Evolutionary conservation across 352 stramenopile genomes (phyloP).

Genomic region (Pythium aristosporum): DNA sequence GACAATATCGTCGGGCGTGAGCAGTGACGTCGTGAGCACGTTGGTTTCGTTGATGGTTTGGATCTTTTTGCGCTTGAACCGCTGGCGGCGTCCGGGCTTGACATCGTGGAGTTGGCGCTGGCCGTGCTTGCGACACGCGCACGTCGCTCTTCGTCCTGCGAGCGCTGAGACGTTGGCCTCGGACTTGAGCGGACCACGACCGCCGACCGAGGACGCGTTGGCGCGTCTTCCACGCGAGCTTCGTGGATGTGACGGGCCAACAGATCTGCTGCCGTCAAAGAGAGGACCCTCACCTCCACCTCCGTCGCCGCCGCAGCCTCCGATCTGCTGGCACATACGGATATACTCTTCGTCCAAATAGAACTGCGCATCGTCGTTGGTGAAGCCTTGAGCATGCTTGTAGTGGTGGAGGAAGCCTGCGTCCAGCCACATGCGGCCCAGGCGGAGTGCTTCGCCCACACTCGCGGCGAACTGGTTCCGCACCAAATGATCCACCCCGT

Average conservation of each 20-base stretch:
- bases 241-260: neutral
- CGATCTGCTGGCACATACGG: constrained; percentile 19
- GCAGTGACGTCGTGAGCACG: constrained; percentile 35
- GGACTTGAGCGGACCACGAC: neutral
- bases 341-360: constrained; percentile 35
- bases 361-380: constrained; percentile 20
- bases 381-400: constrained; percentile 29
- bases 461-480: neutral
- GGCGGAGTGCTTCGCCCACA: constrained; percentile 26
- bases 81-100: constrained; percentile 20
- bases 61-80: constrained; percentile 36
- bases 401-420: constrained; percentile 34
- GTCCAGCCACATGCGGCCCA: constrained; percentile 38
- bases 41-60: constrained; percentile 29
- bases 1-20: constrained; percentile 31
- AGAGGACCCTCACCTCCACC: neutral
- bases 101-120: constrained; percentile 28
- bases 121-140: constrained; percentile 33
- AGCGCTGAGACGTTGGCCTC: neutral
- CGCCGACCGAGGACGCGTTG: neutral
- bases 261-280: neutral
- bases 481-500: constrained; percentile 12
- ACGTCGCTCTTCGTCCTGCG: neutral
- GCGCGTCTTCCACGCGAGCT: neutral
- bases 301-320: neutral